Evolutionary conservation across 352 stramenopile genomes (phyloP), one percentile per base, ranked within the genome.

Genomic region (Pythium phragmitis): DNA sequence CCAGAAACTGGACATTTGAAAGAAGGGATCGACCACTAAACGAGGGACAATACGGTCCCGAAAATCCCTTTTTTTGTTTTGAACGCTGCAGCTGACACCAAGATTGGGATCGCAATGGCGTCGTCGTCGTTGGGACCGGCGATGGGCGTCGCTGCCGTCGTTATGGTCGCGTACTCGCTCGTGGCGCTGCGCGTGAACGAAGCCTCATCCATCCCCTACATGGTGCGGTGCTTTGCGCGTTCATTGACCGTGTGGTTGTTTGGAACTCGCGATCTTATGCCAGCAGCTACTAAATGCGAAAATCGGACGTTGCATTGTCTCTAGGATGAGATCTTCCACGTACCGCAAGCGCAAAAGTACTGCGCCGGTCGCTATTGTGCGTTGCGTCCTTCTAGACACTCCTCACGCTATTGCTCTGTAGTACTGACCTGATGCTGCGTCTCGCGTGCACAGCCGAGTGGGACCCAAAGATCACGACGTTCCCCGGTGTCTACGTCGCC

Each of bases 391-490:
- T 54, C 19, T 19, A 43, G 13, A 51, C 16, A 49, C 57, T 17
- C 12, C 1, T 39, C 3, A 9, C 7, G 4, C 34, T 39, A 39
- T 39, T 39, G 34, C 11, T 55, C 30, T 39, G 34, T 39, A 16
- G n/a, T 55, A 55, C 26, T 41, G 11, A 55, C 26, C 17, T 3
- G 2, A n/a, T 16, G 45, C 7, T 11, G 7, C 28, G n/a, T n/a
- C 45, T 39, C 34, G 7, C 11, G 34, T 41, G 16, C 26, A 12
- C 33, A 96, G 87, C 73, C 26, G 75, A 87, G 45, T 97, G 91
- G 91, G 86, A 98, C 46, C 73, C 87, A 11, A 97, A 98, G 74
- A 97, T 98, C 73, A 97, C 91, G 39, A 98, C 91, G 34, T 96
- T 96, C 43, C 91, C 91, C 6, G 90, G 91, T 1, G 63, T 98